A percentile compares a stretch with the other conserved stretches of the same genome.
Conservation (phyloP, 108 stramenopile species). For the Pelagomonas calceolata region DNA sequence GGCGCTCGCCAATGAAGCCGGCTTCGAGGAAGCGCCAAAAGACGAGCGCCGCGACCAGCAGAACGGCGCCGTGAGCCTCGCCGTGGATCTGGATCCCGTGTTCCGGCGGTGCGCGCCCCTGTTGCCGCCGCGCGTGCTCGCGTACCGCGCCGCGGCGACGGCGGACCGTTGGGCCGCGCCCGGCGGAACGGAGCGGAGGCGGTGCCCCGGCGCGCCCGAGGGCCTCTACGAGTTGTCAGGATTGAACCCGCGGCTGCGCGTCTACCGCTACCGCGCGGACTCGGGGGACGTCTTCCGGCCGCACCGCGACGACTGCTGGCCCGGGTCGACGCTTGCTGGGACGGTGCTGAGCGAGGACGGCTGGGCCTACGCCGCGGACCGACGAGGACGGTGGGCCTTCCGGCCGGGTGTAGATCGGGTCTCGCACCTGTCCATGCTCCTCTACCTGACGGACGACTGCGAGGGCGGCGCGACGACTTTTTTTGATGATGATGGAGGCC, state of each 20-base stretch:
- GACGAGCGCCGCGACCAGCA: background rate
- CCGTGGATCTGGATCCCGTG: background rate
- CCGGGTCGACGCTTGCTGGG: background rate
- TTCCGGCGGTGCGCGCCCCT: background rate
- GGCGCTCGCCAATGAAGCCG: background rate
- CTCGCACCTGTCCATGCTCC: background rate
- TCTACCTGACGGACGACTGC: conserved; percentile 15
- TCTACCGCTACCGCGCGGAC: background rate
- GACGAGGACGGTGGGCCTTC: background rate
- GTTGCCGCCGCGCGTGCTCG: background rate
- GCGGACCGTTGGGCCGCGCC: background rate
- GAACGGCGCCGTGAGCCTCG: background rate
- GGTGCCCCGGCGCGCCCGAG: background rate
- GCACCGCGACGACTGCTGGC: background rate
- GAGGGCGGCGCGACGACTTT: conserved; percentile 14
- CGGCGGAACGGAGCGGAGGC: too few relatives aligned
- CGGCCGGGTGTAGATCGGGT: background rate
- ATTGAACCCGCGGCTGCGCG: background rate
- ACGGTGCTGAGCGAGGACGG: background rate
- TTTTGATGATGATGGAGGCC: background rate
- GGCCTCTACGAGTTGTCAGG: background rate
- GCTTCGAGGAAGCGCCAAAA: background rate
- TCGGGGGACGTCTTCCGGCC: background rate
- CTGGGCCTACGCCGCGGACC: background rate
- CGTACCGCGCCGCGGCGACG: background rate